Base-by-base conservation (phyloP, 371 early-diverging fungal genomes). In the Massospora cicadina region DNA sequence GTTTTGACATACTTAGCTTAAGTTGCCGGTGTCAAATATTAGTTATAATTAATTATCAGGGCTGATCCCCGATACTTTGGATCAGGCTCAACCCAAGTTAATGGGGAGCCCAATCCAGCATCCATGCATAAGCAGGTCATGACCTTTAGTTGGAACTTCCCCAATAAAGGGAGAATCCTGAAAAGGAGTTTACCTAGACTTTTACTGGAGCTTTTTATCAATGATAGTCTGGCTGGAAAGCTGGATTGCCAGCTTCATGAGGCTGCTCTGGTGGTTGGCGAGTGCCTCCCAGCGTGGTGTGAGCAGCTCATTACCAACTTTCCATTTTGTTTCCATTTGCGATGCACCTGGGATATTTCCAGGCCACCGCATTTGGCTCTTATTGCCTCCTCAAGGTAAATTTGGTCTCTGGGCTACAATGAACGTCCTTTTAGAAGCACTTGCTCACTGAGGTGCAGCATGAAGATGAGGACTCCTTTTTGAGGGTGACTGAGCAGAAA, bases 311-410 rank as follows among this genome's bases (percentile, higher is more conserved):
- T 84, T 59, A 70, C 68, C 24, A 73, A 83, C n/a, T 83, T 81
- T 26, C 82, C 86, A 0, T 93, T 91, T 68, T 94, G 65, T 79
- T 93, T 33, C 86, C 90, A 0, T 90, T 95, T 65, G 91, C 89
- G 59, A 79, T 85, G 1, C 82, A 92, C 0, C 75, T 84, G 60
- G 70, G 81, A 10, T 94, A 83, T 66, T 75, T 93, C 33, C 87
- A 88, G 68, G 84, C 81, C 55, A 88, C 92, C 0, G 80, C 87
- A 2, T 91, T 93, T 78, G 93, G 93, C 1, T 89, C 86, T 67
- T 79, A 89, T 2, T 78, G 93, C 5, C 77, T 84, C 32, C 80
- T 93, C 63, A 71, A 10, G 71, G 71, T 68, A 68, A 71, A 57
- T 28, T 53, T 2, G 23, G 24, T n/a, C 5, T 56, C 17, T 55